Evolutionary conservation across 2,329 filamentous ascomycete genomes (phyloP), one percentile per base, ranked within the genome.

Genomic region (Beauveria medogensis): DNA sequence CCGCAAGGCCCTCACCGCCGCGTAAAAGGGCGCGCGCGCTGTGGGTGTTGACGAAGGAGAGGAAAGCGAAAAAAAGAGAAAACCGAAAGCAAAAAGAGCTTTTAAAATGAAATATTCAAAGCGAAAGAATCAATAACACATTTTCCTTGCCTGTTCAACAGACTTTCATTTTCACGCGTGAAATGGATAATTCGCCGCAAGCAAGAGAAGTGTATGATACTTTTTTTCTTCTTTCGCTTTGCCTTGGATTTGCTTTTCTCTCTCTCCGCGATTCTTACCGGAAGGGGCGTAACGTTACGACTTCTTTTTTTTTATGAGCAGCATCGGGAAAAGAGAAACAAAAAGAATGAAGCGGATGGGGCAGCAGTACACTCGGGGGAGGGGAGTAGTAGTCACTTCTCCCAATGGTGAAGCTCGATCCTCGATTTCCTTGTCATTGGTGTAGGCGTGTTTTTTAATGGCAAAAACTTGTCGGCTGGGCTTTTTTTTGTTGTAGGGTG

Each of bases 1-100:
- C 71, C 84, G 81, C 77, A 78, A 82, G 78, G 85, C 85, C 74
- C 82, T 88, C 75, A 84, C 83, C 69, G 79, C 82, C 74, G 82
- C 85, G 74, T 88, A 86, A 77, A 74, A 65, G 46, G n/a, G n/a
- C 46, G 44, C 20, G 55, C 20, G 47, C 46, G 34, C 7, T 47
- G 34, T 34, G n/a, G 18, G 24, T 37, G 47, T 24, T 52, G 56
- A 40, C 10, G 37, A 41, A n/a, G 44, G 30, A 50, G 44, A 55
- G 51, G 58, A 41, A 54, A 50, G 40, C 41, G 34, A 43, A 48
- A 50, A 37, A 28, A 47, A 34, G 22, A 30, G 34, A 22, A 51
- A 37, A 62, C 52, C 28, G 54, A n/a, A 62, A 28, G 41, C 40
- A 48, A 63, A 63, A 56, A 62, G 3, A 62, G 50, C 62, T 48